Base-by-base conservation (phyloP, 106 monocot genomes). In the Platanthera guangdongensis region DNA sequence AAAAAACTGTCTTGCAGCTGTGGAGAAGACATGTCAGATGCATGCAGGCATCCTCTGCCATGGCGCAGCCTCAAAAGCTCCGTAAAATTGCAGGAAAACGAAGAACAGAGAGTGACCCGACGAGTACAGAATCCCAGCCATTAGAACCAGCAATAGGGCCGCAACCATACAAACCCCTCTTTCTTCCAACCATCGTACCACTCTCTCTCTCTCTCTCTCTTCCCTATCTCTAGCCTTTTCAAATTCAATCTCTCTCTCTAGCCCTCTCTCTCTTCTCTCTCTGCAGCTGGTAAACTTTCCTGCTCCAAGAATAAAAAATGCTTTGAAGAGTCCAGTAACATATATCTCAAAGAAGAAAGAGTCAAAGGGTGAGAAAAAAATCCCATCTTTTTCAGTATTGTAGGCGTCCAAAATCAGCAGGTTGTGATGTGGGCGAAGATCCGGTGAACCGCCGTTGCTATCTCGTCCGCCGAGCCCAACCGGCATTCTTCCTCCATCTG, bases 401-500 rank as follows among this genome's bases (percentile, higher is more conserved):
- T 32, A 1, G 0, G 65, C 65, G 9, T 55, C 13, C 0, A 62
- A 25, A 63, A 19, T 63, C 15, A 63, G 62, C 15, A 65, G 30
- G 65, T 65, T 25, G 1, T 32, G 65, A 25, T 25, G 15, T 63
- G 25, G 71, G 48, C 49, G 81, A 97, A 94, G 32, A 97, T 93
- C 76, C 86, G 89, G 72, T 97, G 91, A 76, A 88, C 91, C 62
- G 86, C 87, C 71, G 81, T 75, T 52, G 97, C 97, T n/a, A 97
- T 82, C 83, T 97, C 89, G 75, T 97, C 97, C 7, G 87, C 91
- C 6, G 97, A 80, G 59, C 84, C 80, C 10, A 97, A 64, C 83
- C 57, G 86, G 78, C 97, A 94, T 51, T 78, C 87, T 8, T 94
- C 93, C 49, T 94, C 97, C 76, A 88, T 85, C 97, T 95, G 77